Evolutionary conservation across 2,329 filamentous ascomycete species (phyloP).

Genomic region (Sporothrix variecibatus): DNA sequence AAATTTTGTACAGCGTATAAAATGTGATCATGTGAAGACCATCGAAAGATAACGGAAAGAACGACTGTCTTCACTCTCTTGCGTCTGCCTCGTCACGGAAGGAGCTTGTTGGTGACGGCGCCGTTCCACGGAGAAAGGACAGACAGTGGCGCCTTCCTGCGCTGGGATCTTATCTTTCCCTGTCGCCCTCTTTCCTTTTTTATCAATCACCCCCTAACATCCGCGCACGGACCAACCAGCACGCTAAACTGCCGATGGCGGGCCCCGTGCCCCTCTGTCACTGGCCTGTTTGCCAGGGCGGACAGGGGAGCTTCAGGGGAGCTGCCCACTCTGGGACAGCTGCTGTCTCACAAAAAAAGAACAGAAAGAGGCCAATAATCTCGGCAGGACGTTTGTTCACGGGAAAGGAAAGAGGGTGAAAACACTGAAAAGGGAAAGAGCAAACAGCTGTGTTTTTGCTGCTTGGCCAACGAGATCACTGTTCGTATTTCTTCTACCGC

Average conservation of each 20-base stretch:
- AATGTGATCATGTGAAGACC: not conserved
- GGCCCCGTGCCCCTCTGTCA: constrained; percentile 3
- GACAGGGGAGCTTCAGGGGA: constrained; percentile 15
- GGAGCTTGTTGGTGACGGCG: not conserved
- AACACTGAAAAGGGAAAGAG: not conserved
- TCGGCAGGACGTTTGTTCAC: not conserved
- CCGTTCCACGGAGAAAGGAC: not conserved
- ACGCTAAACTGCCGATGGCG: constrained; percentile 16
- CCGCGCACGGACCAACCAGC: constrained; percentile 11
- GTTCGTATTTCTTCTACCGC: not conserved
- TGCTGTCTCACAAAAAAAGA: constrained; percentile 3
- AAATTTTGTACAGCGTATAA: not conserved
- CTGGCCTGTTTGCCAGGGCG: not conserved
- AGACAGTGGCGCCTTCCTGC: not conserved
- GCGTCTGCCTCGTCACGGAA: not conserved
- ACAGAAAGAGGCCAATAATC: not conserved
- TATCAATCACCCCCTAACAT: constrained; percentile 11
- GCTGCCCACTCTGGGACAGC: constrained; percentile 17
- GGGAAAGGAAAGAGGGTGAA: not conserved
- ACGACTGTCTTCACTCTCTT: not conserved
- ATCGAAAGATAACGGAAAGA: not conserved
- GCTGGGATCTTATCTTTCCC: constrained; percentile 13
- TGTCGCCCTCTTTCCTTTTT: not conserved
- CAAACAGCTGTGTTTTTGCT: constrained; percentile 5
- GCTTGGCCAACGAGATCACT: constrained; percentile 21